Evolutionary conservation across 352 stramenopile species (phyloP).

Genomic region (Aphanomyces astaci): DNA sequence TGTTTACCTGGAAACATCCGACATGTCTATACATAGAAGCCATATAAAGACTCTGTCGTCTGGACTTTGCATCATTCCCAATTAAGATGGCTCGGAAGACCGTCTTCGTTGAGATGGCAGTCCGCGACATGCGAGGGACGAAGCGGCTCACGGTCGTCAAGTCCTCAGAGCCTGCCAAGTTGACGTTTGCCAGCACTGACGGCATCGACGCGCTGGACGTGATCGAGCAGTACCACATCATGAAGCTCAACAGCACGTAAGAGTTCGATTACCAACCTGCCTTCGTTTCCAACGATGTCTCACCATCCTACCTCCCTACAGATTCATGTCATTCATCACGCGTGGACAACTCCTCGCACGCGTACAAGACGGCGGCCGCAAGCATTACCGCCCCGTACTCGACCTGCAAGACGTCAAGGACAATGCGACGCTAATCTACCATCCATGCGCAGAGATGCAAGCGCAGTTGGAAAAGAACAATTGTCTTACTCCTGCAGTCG

Average conservation of each 20-base stretch:
- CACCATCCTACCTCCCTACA: constrained; percentile 1
- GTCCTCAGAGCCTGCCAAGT: not conserved
- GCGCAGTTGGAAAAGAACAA: constrained; percentile 7
- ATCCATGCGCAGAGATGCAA: constrained; percentile 18
- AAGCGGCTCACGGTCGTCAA: constrained; percentile 2
- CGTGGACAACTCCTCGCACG: constrained; percentile 16
- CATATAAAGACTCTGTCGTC: not conserved
- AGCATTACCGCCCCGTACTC: constrained; percentile 5
- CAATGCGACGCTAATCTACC: constrained; percentile 3
- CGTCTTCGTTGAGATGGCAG: constrained; percentile 1
- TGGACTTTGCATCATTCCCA: constrained; percentile 5
- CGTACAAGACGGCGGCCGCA: constrained; percentile 2
- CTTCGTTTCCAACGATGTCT: not conserved
- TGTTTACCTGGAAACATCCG: not conserved
- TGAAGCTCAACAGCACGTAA: constrained; percentile 10
- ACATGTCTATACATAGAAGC: constrained; percentile 11
- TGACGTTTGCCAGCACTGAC: not conserved
- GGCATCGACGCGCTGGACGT: not conserved
- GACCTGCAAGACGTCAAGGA: not conserved
- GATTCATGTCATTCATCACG: constrained; percentile 5
- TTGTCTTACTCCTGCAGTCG: constrained; percentile 3
- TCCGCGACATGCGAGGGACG: not conserved
- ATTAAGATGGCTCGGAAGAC: not conserved
- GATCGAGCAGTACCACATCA: constrained; percentile 16
- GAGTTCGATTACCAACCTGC: not conserved